A percentile compares a stretch with the other conserved stretches of the same genome.
Conservation (phyloP, 257 asterid genomes). For the Nicotiana otophora region DNA sequence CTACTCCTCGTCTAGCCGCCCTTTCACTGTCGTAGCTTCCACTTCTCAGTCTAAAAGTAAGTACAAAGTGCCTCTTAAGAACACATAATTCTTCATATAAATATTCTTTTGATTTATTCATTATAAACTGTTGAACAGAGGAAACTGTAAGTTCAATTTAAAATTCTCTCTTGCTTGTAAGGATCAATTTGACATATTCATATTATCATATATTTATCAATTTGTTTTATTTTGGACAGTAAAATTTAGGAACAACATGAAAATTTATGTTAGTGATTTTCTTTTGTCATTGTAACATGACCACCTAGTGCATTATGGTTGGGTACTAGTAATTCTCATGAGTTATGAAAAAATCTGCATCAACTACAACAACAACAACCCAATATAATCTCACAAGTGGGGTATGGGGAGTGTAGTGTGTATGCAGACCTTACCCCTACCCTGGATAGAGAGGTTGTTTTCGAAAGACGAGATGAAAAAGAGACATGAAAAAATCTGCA, state of each 20-base stretch:
- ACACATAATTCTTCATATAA: background rate
- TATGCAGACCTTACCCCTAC: too few relatives aligned
- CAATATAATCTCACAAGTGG: too few relatives aligned
- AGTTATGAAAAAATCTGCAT: too few relatives aligned
- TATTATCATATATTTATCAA: background rate
- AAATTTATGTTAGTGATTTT: background rate
- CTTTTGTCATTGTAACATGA: background rate
- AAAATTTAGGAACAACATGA: background rate
- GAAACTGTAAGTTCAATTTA: background rate
- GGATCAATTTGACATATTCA: too few relatives aligned
- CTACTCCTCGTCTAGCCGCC: background rate
- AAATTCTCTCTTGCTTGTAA: background rate
- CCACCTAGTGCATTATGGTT: background rate
- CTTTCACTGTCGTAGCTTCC: slow-evolving; percentile 18
- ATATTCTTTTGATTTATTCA: background rate
- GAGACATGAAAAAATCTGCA: background rate
- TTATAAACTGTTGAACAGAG: background rate
- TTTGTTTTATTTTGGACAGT: background rate
- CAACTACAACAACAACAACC: too few relatives aligned
- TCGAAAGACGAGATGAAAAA: too few relatives aligned
- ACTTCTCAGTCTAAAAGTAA: slow-evolving; percentile 13
- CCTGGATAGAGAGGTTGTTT: too few relatives aligned
- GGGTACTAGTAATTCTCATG: background rate
- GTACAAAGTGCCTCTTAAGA: background rate
- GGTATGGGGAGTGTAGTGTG: too few relatives aligned